Percentiles rank a stretch among this genome's conserved stretches.
phyloP scores from a whole-genome alignment of 345 rosid genomes.

The Heritiera fomes region DNA sequence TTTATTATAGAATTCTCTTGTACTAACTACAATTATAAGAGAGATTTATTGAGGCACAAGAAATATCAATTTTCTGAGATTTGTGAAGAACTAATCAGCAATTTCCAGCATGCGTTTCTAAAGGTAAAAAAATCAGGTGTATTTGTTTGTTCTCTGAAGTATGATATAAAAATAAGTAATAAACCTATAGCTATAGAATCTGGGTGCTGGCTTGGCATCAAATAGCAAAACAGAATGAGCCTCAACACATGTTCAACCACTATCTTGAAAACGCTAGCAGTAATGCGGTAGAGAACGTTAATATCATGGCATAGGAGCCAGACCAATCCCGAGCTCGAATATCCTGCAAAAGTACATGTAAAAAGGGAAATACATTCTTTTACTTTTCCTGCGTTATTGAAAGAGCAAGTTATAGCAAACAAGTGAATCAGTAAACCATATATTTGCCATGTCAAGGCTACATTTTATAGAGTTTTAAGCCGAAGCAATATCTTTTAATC shows the following conservation, averaged over 20 bases:
- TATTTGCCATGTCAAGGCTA: not conserved
- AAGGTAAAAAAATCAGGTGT: slow-evolving; percentile 20
- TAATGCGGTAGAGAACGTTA: slow-evolving; percentile 36
- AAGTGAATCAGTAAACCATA: not conserved
- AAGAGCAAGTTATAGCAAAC: not conserved
- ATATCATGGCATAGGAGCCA: slow-evolving; percentile 21
- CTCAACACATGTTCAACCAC: slow-evolving; percentile 23
- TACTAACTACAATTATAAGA: not conserved
- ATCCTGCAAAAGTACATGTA: slow-evolving; percentile 41
- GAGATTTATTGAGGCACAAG: not conserved
- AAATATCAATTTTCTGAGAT: slow-evolving; percentile 27
- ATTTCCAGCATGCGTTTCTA: slow-evolving; percentile 19
- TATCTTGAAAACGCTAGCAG: slow-evolving; percentile 43
- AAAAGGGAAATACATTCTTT: slow-evolving; percentile 1
- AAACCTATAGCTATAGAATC: slow-evolving; percentile 12
- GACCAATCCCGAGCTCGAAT: slow-evolving; percentile 28
- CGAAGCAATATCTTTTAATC: not conserved
- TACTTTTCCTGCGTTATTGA: not conserved
- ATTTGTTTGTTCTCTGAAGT: slow-evolving; percentile 16
- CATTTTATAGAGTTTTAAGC: not conserved
- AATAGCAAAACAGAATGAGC: not conserved
- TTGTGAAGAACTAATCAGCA: slow-evolving; percentile 33
- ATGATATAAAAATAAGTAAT: slow-evolving; percentile 19
- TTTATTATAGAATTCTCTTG: too few relatives aligned
- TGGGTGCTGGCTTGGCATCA: slow-evolving; percentile 20